Conservation (phyloP, 2,329 filamentous ascomycete species). For the Fusarium sp. region DNA sequence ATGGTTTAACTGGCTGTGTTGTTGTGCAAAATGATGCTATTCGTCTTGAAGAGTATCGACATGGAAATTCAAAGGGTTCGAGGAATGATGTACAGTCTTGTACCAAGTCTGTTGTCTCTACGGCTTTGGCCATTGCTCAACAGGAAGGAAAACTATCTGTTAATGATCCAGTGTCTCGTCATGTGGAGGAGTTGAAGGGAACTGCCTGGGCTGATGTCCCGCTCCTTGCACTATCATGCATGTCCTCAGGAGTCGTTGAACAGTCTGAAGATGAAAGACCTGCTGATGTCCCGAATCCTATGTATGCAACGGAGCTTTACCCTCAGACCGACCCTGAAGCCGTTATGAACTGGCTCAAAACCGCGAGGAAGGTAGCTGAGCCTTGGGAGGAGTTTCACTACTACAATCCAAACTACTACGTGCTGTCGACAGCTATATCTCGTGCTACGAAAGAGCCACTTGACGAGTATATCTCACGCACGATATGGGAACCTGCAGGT, state of each 20-base stretch:
- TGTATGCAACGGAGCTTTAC: conserved; percentile 38
- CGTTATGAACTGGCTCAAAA: conserved; percentile 32
- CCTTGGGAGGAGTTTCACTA: conserved; percentile 41
- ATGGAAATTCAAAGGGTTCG: conserved; percentile 29
- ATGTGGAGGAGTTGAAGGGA: conserved; percentile 25
- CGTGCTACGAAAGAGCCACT: conserved; percentile 21
- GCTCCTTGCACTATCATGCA: conserved; percentile 25
- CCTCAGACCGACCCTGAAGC: conserved; percentile 19
- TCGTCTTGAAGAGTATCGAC: conserved; percentile 28
- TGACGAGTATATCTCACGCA: conserved; percentile 28
- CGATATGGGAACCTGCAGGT: conserved; percentile 36
- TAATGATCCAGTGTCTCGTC: conserved; percentile 24
- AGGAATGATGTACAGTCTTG: conserved; percentile 33
- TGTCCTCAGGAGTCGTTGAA: conserved; percentile 36
- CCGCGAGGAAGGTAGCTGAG: conserved; percentile 27
- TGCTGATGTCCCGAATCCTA: conserved; percentile 26
- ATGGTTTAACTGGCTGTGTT: conserved; percentile 30
- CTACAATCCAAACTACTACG: conserved; percentile 39
- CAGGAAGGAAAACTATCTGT: conserved; percentile 27
- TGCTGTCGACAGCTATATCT: conserved; percentile 27
- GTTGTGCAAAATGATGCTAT: conserved; percentile 23
- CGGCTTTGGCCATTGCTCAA: conserved; percentile 25
- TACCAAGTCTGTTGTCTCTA: conserved; percentile 34
- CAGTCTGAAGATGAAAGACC: conserved; percentile 28
- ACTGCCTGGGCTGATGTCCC: conserved; percentile 34